phyloP scores from a whole-genome alignment of 164 flowering plant genomes.

The Protea cynaroides region DNA sequence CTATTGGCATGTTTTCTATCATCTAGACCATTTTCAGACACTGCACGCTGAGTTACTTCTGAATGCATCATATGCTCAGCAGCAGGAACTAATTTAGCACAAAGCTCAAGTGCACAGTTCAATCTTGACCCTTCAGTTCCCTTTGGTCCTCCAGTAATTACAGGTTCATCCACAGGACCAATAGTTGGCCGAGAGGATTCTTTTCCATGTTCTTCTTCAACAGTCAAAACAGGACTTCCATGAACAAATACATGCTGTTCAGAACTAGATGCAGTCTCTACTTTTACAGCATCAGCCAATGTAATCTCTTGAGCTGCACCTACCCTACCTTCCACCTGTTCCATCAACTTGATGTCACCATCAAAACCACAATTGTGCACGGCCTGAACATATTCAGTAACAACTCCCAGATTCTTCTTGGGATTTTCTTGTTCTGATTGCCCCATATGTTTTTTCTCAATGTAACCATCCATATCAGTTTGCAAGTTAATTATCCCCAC shows the following conservation, averaged over 20 bases:
- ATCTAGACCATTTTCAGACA: slow-evolving; percentile 9
- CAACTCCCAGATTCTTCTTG: slow-evolving; percentile 12
- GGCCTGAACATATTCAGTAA: slow-evolving; percentile 8
- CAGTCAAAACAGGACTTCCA: slow-evolving; percentile 5
- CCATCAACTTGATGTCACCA: slow-evolving; percentile 9
- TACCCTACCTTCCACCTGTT: slow-evolving; percentile 7
- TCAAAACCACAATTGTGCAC: slow-evolving; percentile 12
- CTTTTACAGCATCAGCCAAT: not conserved
- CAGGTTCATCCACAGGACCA: slow-evolving; percentile 4
- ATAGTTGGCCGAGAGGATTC: not conserved
- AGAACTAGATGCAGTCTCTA: slow-evolving; percentile 6
- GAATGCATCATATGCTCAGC: slow-evolving; percentile 10
- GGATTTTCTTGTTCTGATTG: slow-evolving; percentile 16
- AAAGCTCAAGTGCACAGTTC: slow-evolving; percentile 4
- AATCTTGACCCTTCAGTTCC: slow-evolving; percentile 8
- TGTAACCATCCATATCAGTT: slow-evolving; percentile 20
- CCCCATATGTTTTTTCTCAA: slow-evolving; percentile 14
- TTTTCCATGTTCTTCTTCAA: slow-evolving; percentile 8
- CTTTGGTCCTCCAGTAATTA: slow-evolving; percentile 8
- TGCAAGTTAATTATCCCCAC: slow-evolving; percentile 16
- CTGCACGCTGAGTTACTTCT: slow-evolving; percentile 1
- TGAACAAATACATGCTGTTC: not conserved
- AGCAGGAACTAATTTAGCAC: slow-evolving; percentile 1
- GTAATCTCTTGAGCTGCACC: slow-evolving; percentile 2
- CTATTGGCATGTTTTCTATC: slow-evolving; percentile 1